Percentiles rank a stretch among this genome's conserved stretches.
Conservation (phyloP, 495 filamentous ascomycete species). For the Penicillium verhagenii region DNA sequence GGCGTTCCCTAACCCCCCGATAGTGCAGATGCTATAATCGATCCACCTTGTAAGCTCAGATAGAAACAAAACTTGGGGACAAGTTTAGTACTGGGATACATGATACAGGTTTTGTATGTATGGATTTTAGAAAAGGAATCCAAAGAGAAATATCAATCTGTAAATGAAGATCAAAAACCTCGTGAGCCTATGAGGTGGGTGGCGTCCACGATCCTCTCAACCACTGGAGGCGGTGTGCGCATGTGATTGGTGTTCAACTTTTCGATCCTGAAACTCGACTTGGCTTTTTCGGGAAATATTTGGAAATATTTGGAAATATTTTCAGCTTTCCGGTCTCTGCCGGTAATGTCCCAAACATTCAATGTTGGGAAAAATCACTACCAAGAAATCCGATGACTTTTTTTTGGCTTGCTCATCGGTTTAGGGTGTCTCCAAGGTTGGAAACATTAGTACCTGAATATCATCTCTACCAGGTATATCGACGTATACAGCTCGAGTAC, state of each 20-base stretch:
- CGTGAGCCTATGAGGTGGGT: conserved; percentile 28
- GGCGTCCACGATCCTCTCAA: conserved; percentile 25
- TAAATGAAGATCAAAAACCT: no score
- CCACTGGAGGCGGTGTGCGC: conserved; percentile 1
- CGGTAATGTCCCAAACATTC: no score
- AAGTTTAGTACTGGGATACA: no score
- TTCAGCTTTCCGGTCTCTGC: conserved; percentile 29
- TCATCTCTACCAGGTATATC: background rate
- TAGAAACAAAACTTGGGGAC: no score
- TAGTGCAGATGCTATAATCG: background rate
- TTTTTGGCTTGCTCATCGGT: background rate
- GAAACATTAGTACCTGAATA: background rate
- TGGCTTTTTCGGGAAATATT: conserved; percentile 20
- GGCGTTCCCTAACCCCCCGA: background rate
- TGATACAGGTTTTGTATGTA: no score
- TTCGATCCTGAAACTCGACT: conserved; percentile 32
- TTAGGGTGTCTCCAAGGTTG: no score
- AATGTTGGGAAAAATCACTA: no score
- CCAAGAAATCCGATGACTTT: background rate
- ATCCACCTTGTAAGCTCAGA: background rate
- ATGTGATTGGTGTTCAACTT: conserved; percentile 19
- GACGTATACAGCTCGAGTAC: background rate
- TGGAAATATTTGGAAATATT: no score
- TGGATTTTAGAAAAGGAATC: no score
- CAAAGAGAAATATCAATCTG: no score